Conservation (phyloP, 345 rosid species). For the Pugionium cornutum region DNA sequence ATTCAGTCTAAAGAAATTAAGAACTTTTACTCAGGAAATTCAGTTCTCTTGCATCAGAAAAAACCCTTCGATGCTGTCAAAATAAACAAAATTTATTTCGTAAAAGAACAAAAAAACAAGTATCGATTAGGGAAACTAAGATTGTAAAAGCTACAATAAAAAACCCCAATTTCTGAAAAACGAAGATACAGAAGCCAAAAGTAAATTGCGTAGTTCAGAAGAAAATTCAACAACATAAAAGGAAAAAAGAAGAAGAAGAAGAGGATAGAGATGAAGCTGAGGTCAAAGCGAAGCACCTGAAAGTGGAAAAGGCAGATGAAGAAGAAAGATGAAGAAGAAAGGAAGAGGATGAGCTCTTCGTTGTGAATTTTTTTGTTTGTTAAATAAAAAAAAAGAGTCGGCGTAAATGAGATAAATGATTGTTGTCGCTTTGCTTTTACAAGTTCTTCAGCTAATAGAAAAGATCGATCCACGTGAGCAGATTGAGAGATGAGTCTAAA, state of each 20-base stretch:
- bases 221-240: background rate
- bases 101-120: background rate
- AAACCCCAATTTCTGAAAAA: background rate
- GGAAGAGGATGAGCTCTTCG: background rate
- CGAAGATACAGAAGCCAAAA: background rate
- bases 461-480: conserved; percentile 10
- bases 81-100: background rate
- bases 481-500: background rate
- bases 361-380: background rate
- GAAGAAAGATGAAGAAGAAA: background rate
- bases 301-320: conserved; percentile 14
- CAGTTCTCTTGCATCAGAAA: background rate
- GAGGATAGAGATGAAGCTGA: conserved; percentile 20
- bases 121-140: background rate
- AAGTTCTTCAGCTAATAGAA: conserved; percentile 4
- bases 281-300: conserved; percentile 24
- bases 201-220: background rate
- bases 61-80: background rate
- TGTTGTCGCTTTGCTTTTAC: conserved; percentile 3
- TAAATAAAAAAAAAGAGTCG: background rate
- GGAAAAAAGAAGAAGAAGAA: background rate
- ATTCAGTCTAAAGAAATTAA: background rate
- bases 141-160: background rate
- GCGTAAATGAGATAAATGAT: background rate
- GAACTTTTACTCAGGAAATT: background rate